phyloP scores from a whole-genome alignment of 768 basidiomycete genomes.

The Gymnopilus dilepis region DNA sequence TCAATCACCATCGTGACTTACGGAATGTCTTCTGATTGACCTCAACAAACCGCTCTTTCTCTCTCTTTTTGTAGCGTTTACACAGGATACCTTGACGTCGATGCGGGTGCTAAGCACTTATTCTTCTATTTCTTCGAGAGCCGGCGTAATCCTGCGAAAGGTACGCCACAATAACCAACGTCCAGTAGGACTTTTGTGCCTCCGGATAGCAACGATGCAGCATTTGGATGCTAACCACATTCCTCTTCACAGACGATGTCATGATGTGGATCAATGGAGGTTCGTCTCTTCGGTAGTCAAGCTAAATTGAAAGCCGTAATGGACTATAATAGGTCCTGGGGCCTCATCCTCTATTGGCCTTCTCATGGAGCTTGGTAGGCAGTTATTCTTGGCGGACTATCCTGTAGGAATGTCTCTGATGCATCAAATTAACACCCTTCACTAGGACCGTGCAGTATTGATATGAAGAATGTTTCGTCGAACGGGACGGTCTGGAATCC shows the following conservation, averaged over 20 bases:
- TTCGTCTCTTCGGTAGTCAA: constrained; percentile 25
- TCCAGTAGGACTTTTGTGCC: constrained; percentile 30
- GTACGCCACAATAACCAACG: constrained; percentile 26
- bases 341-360: constrained; percentile 62
- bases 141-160: constrained; percentile 57
- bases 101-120: constrained; percentile 61
- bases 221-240: constrained; percentile 7
- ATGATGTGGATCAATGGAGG: constrained; percentile 78
- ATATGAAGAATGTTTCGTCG: constrained; percentile 55
- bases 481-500: constrained; percentile 71
- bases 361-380: constrained; percentile 70
- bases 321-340: constrained; percentile 51
- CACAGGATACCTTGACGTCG: constrained; percentile 47
- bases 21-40: not conserved
- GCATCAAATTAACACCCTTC: not conserved
- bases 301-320: not conserved
- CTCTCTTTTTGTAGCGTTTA: constrained; percentile 35
- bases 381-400: not conserved
- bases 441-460: constrained; percentile 53
- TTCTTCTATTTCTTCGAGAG: constrained; percentile 84
- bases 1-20: constrained; percentile 25
- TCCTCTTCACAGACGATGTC: constrained; percentile 53
- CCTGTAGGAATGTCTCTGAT: not conserved
- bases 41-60: not conserved
- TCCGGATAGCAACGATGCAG: constrained; percentile 8